phyloP scores from a whole-genome alignment of 1,284 basidiomycete species.

The Spongispora temasekensis region DNA sequence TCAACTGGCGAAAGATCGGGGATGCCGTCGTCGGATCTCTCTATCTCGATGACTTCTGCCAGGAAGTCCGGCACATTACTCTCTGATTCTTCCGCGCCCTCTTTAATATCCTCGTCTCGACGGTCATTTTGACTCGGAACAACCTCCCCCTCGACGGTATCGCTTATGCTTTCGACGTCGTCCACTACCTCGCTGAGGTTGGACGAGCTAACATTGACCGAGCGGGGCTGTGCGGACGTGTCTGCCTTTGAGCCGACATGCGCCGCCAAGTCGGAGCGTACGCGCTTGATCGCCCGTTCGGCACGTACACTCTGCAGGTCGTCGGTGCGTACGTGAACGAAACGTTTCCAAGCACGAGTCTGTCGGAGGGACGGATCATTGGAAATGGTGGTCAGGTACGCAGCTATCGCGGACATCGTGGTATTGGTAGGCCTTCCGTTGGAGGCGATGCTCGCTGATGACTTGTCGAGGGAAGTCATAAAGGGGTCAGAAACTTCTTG shows the following conservation, averaged over 20 bases:
- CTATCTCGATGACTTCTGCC: constrained; percentile 21
- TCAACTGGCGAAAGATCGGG: constrained; percentile 19
- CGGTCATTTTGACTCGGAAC: constrained; percentile 12
- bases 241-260: constrained; percentile 47
- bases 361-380: constrained; percentile 65
- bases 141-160: constrained; percentile 27
- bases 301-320: constrained; percentile 84
- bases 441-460: constrained; percentile 25
- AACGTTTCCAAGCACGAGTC: constrained; percentile 79
- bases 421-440: constrained; percentile 37
- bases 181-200: constrained; percentile 31
- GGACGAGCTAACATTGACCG: constrained; percentile 29
- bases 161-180: constrained; percentile 35
- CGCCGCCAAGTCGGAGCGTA: constrained; percentile 79
- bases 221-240: constrained; percentile 20
- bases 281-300: constrained; percentile 85
- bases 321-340: constrained; percentile 80
- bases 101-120: constrained; percentile 34
- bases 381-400: constrained; percentile 77
- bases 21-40: constrained; percentile 27
- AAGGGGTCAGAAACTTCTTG: constrained; percentile 65
- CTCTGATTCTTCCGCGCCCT: constrained; percentile 35
- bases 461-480: constrained; percentile 40
- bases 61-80: constrained; percentile 14
- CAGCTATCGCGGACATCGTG: constrained; percentile 68